Percentiles rank a stretch among this genome's conserved stretches.
Conservation (phyloP, 257 asterid species). For the Ehretia macrophylla region DNA sequence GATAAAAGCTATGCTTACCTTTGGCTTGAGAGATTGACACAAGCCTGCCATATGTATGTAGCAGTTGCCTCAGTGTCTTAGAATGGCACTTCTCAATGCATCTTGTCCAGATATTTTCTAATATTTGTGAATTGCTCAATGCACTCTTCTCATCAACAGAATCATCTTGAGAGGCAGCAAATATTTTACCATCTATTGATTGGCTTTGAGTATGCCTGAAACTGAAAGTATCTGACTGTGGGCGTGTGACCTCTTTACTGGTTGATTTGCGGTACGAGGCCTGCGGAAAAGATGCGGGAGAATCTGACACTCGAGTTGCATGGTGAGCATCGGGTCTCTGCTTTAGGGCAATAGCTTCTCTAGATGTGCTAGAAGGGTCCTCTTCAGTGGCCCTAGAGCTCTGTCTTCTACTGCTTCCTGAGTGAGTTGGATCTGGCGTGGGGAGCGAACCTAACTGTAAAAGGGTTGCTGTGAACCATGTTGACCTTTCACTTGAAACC, state of each 20-base stretch:
- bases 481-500: constrained; percentile 80
- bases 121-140: constrained; percentile 47
- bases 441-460: constrained; percentile 77
- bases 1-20: constrained; percentile 39
- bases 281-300: constrained; percentile 36
- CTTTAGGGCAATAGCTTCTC: constrained; percentile 44
- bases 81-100: constrained; percentile 92
- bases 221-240: constrained; percentile 19
- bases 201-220: constrained; percentile 32
- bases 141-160: constrained; percentile 23
- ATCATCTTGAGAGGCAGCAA: constrained; percentile 27
- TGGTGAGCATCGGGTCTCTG: constrained; percentile 23
- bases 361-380: constrained; percentile 42
- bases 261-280: constrained; percentile 34
- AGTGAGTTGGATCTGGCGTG: constrained; percentile 65
- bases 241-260: constrained; percentile 32
- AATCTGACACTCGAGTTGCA: constrained; percentile 35
- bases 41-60: constrained; percentile 70
- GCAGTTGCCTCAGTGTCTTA: constrained; percentile 80
- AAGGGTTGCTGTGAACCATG: constrained; percentile 98
- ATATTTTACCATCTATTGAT: constrained; percentile 10
- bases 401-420: constrained; percentile 73
- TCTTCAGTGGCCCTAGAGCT: constrained; percentile 75
- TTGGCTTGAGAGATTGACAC: constrained; percentile 69
- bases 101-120: constrained; percentile 65